phyloP scores from a whole-genome alignment of 495 filamentous ascomycete species.

The Clohesyomyces aquaticus region DNA sequence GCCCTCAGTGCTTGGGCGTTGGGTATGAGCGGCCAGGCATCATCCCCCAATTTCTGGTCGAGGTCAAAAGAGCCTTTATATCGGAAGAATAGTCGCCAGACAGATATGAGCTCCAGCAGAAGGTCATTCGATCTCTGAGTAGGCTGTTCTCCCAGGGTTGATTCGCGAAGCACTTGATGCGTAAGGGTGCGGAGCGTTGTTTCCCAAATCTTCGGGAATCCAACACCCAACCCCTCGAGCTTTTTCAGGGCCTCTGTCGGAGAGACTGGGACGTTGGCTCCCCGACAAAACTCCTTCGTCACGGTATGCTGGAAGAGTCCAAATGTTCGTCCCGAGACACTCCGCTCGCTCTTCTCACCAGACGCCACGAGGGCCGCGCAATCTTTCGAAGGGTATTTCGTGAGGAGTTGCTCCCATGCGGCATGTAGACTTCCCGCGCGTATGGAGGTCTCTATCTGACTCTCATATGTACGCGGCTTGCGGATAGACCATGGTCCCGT shows the following conservation, averaged over 20 bases:
- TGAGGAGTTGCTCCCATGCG: conserved; percentile 50
- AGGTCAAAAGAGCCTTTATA: conserved; percentile 9
- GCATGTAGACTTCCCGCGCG: conserved; percentile 42
- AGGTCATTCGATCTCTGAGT: conserved; percentile 4
- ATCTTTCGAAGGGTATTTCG: conserved; percentile 27
- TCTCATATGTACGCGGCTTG: too few relatives aligned
- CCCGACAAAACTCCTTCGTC: conserved; percentile 6
- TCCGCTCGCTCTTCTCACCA: too few relatives aligned
- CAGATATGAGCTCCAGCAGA: conserved; percentile 25
- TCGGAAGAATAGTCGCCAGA: conserved; percentile 36
- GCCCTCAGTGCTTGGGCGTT: background rate
- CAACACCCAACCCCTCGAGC: conserved; percentile 27
- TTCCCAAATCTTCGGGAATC: conserved; percentile 20
- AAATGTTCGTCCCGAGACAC: conserved; percentile 29
- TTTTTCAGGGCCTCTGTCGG: conserved; percentile 27
- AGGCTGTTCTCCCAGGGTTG: background rate
- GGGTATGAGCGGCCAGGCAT: conserved; percentile 4
- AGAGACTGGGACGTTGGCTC: background rate
- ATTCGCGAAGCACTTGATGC: conserved; percentile 6
- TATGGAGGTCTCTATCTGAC: conserved; percentile 1
- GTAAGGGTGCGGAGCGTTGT: conserved; percentile 17
- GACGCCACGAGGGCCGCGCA: conserved; percentile 10
- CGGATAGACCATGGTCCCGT: too few relatives aligned
- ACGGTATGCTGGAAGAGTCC: conserved; percentile 12
- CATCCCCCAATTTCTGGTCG: background rate